Evolutionary conservation across 2,329 filamentous ascomycete genomes (phyloP).

Genomic region (Sporothrix sp.): DNA sequence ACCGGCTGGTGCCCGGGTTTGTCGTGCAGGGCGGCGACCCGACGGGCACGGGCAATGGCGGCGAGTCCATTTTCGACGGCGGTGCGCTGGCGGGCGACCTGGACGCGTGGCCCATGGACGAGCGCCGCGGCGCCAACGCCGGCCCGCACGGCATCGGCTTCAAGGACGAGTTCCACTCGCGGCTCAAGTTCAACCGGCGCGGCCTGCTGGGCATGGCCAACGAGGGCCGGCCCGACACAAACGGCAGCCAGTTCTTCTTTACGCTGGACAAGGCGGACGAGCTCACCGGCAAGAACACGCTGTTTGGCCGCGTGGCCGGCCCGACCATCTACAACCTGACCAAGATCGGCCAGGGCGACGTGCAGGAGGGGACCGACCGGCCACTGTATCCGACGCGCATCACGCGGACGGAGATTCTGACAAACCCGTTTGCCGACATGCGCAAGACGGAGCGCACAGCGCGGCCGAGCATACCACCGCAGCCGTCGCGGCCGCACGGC

Average conservation of each 20-base stretch:
- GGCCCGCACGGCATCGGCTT: slow-evolving; percentile 51
- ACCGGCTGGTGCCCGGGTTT: slow-evolving; percentile 84
- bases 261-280: slow-evolving; percentile 79
- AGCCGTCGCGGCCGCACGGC: slow-evolving; percentile 26
- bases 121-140: slow-evolving; percentile 51
- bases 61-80: slow-evolving; percentile 85
- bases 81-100: slow-evolving; percentile 63
- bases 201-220: slow-evolving; percentile 96
- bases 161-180: slow-evolving; percentile 81
- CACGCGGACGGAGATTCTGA: slow-evolving; percentile 60
- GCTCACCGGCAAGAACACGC: slow-evolving; percentile 78
- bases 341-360: slow-evolving; percentile 83
- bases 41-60: slow-evolving; percentile 82
- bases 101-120: slow-evolving; percentile 62
- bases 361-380: slow-evolving; percentile 67
- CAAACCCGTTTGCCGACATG: slow-evolving; percentile 79
- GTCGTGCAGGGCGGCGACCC: slow-evolving; percentile 93
- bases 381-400: slow-evolving; percentile 82
- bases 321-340: slow-evolving; percentile 94
- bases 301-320: slow-evolving; percentile 86
- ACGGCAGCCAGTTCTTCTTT: slow-evolving; percentile 96
- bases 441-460: slow-evolving; percentile 53
- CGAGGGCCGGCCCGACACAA: slow-evolving; percentile 63
- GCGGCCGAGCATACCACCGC: slow-evolving; percentile 28
- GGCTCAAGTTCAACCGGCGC: slow-evolving; percentile 84